Evolutionary conservation across 805 yeast species (phyloP).

Genomic region (Yamadazyma nakazawae): DNA sequence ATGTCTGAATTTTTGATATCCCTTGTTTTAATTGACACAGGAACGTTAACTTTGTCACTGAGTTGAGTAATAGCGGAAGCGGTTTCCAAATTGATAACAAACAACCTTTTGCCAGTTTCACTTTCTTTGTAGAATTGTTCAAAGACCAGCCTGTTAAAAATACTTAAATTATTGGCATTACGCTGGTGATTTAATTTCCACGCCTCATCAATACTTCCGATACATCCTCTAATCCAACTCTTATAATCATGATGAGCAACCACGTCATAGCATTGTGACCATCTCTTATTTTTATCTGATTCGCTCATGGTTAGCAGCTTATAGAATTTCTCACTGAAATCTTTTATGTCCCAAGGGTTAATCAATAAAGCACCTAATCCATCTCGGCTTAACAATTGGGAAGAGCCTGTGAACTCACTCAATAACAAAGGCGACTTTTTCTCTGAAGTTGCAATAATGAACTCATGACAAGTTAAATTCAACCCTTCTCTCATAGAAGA

Average conservation of each 20-base stretch:
- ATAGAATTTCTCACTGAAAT: constrained; percentile 61
- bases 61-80: constrained; percentile 24
- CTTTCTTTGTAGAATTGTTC: constrained; percentile 25
- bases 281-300: constrained; percentile 56
- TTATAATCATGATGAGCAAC: constrained; percentile 67
- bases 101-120: constrained; percentile 38
- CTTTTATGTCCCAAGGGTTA: constrained; percentile 86
- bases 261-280: constrained; percentile 58
- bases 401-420: constrained; percentile 95
- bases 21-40: constrained; percentile 4
- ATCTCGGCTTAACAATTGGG: constrained; percentile 56
- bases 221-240: constrained; percentile 65
- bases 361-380: constrained; percentile 68
- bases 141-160: constrained; percentile 34
- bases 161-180: constrained; percentile 21
- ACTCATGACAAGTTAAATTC: constrained; percentile 96
- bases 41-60: constrained; percentile 2
- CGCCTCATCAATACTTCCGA: constrained; percentile 48
- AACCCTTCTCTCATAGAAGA: constrained; percentile 94
- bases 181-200: constrained; percentile 33
- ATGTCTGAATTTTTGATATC: constrained; percentile 20
- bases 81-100: constrained; percentile 15
- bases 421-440: constrained; percentile 78
- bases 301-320: constrained; percentile 61
- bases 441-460: constrained; percentile 67